Evolutionary conservation across 805 yeast genomes (phyloP).

Genomic region (Yamadazyma olivae): DNA sequence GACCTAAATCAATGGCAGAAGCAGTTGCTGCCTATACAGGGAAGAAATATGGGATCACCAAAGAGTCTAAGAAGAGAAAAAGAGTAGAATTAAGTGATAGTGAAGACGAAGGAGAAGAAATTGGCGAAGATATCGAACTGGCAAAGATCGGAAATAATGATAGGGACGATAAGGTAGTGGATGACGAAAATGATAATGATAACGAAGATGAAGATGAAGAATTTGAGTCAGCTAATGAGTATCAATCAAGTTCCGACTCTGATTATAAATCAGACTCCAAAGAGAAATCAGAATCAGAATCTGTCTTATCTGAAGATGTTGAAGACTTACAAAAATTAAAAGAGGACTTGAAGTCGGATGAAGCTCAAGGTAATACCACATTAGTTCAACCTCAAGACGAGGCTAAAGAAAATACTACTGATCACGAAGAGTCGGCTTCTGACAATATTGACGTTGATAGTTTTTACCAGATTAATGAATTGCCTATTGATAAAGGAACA

Average conservation of each 20-base stretch:
- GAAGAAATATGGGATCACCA: slow-evolving; percentile 48
- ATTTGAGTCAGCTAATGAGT: slow-evolving; percentile 11
- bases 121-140: not conserved
- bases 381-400: not conserved
- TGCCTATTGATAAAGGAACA: slow-evolving; percentile 59
- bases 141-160: slow-evolving; percentile 1
- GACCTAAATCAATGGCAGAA: slow-evolving; percentile 53
- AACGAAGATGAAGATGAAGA: slow-evolving; percentile 3
- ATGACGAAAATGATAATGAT: slow-evolving; percentile 3
- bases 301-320: slow-evolving; percentile 12
- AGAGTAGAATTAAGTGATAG: slow-evolving; percentile 19
- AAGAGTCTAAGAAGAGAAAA: slow-evolving; percentile 30
- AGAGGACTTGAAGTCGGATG: slow-evolving; percentile 18
- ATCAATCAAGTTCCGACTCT: slow-evolving; percentile 7
- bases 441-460: slow-evolving; percentile 12
- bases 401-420: slow-evolving; percentile 1
- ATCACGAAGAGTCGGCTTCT: slow-evolving; percentile 15
- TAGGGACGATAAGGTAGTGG: slow-evolving; percentile 3
- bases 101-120: slow-evolving; percentile 1
- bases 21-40: slow-evolving; percentile 59
- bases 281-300: slow-evolving; percentile 7
- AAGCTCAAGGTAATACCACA: slow-evolving; percentile 8
- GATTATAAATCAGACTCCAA: slow-evolving; percentile 6
- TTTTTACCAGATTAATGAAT: slow-evolving; percentile 61
- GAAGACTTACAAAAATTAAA: slow-evolving; percentile 16